Evolutionary conservation across 177 flowering plant species (phyloP).

Genomic region (Tripterygium wilfordii): DNA sequence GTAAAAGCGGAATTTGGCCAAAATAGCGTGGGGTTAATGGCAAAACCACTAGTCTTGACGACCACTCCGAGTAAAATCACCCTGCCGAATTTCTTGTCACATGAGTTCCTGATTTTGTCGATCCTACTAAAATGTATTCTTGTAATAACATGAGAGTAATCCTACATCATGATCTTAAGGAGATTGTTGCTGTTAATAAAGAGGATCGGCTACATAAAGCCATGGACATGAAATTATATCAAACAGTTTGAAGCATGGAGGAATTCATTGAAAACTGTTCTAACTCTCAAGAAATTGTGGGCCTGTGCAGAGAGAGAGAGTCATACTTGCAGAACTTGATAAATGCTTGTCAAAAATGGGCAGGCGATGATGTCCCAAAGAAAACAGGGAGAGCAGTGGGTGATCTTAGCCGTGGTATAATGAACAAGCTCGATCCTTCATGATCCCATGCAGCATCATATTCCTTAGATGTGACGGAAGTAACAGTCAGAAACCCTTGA

Average conservation of each 20-base stretch:
- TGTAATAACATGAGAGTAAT: too few species aligned
- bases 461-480: slow-evolving; percentile 68
- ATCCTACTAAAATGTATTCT: too few species aligned
- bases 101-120: too few species aligned
- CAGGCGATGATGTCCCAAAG: slow-evolving; percentile 62
- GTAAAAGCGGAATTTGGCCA: too few species aligned
- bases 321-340: slow-evolving; percentile 58
- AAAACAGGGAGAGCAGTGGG: slow-evolving; percentile 52
- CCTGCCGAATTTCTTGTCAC: too few species aligned
- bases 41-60: too few species aligned
- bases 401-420: slow-evolving; percentile 68
- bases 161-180: slow-evolving; percentile 83
- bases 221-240: slow-evolving; percentile 63
- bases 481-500: slow-evolving; percentile 75
- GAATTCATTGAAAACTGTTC: slow-evolving; percentile 78
- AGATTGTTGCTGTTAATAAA: slow-evolving; percentile 81
- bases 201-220: slow-evolving; percentile 77
- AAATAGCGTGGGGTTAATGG: too few species aligned
- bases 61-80: too few species aligned
- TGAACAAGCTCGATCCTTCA: slow-evolving; percentile 74
- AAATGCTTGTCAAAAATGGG: slow-evolving; percentile 71
- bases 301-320: slow-evolving; percentile 73
- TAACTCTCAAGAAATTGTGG: slow-evolving; percentile 74
- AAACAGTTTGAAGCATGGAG: slow-evolving; percentile 83
- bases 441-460: slow-evolving; percentile 88